Percentiles rank a stretch among this genome's conserved stretches.
Evolutionary conservation across 257 asterid genomes (phyloP).

Genomic region (Nicotiana noctiflora): DNA sequence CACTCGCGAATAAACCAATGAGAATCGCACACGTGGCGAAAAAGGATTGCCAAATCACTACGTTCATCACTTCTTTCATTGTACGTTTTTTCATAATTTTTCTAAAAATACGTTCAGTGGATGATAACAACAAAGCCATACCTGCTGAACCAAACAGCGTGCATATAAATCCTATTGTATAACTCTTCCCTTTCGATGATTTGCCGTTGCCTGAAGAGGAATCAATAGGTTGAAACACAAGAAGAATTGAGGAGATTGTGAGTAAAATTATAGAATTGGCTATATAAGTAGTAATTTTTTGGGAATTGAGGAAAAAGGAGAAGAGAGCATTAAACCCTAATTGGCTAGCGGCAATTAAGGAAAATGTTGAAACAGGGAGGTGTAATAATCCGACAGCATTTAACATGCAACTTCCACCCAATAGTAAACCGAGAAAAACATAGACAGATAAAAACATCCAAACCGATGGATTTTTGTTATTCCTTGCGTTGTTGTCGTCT

Average conservation of each 20-base stretch:
- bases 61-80: slow-evolving; percentile 11
- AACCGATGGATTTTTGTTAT: background rate
- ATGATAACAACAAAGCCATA: slow-evolving; percentile 18
- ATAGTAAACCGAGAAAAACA: slow-evolving; percentile 8
- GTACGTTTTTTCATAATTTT: slow-evolving; percentile 18
- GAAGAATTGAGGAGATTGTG: slow-evolving; percentile 29
- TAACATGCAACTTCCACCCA: slow-evolving; percentile 11
- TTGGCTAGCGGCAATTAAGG: slow-evolving; percentile 34
- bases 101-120: slow-evolving; percentile 21
- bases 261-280: slow-evolving; percentile 34
- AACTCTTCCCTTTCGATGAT: background rate
- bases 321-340: slow-evolving; percentile 43
- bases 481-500: too few relatives aligned
- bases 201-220: background rate
- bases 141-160: slow-evolving; percentile 26
- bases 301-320: slow-evolving; percentile 33
- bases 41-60: slow-evolving; percentile 20
- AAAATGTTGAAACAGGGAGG: slow-evolving; percentile 37
- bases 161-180: slow-evolving; percentile 28
- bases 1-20: slow-evolving; percentile 30
- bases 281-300: slow-evolving; percentile 24
- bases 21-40: slow-evolving; percentile 20
- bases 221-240: slow-evolving; percentile 18
- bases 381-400: slow-evolving; percentile 29
- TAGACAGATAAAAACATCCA: background rate